Conservation (phyloP, 257 asterid genomes). For the Cynanchum wilfordii region DNA sequence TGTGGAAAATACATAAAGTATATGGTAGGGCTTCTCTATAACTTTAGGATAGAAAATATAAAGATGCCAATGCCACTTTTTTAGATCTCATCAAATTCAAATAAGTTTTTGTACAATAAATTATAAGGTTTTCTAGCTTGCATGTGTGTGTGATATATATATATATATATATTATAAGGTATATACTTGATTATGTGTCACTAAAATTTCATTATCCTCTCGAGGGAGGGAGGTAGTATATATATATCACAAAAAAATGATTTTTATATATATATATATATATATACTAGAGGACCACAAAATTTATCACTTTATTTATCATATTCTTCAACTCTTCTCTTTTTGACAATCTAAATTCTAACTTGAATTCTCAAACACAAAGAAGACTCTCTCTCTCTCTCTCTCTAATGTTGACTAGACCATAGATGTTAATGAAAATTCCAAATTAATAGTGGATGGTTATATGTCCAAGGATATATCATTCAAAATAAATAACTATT, state of each 20-base stretch:
- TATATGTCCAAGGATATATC: no score
- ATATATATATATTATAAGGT: neutral
- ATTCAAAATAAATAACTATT: no score
- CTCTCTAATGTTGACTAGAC: neutral
- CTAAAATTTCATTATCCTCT: neutral
- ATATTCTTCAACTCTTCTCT: neutral
- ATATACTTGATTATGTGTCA: neutral
- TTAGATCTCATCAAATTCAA: neutral
- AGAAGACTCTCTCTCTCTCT: no score
- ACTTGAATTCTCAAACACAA: neutral
- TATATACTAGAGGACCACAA: neutral
- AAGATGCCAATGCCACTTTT: constrained; percentile 2
- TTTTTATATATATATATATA: no score
- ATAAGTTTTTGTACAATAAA: neutral
- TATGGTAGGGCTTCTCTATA: constrained; percentile 7
- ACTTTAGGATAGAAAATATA: constrained; percentile 3
- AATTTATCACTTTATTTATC: neutral
- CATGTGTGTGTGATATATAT: no score
- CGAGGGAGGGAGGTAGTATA: neutral
- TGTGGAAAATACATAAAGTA: constrained; percentile 5
- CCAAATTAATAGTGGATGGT: neutral
- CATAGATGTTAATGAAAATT: neutral
- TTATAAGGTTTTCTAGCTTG: neutral
- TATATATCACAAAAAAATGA: neutral
- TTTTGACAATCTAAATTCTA: neutral